Evolutionary conservation across 306 rosid species (phyloP).

Genomic region (Prunus persica): Prunus_persica_NCBIv2 NC_034009.1:20961001-20961500

Average conservation of each 20-base stretch:
- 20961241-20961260: neutral
- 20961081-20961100: too few species aligned
- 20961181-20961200: too few species aligned
- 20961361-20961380: neutral
- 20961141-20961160: too few species aligned
- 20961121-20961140: too few species aligned
- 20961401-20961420: conserved; percentile 48
- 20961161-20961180: too few species aligned
- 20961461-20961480: conserved; percentile 89
- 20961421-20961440: conserved; percentile 58
- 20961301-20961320: neutral
- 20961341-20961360: neutral
- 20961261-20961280: neutral
- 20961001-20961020: too few species aligned
- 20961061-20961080: too few species aligned
- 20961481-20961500: conserved; percentile 34
- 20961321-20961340: neutral
- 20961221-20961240: too few species aligned
- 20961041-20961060: too few species aligned
- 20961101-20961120: too few species aligned
- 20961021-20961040: too few species aligned
- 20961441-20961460: conserved; percentile 86
- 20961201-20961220: too few species aligned
- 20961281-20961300: neutral
- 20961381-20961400: neutral